Base-by-base conservation (phyloP, 164 flowering plant genomes). In the Taxillus chinensis region DNA sequence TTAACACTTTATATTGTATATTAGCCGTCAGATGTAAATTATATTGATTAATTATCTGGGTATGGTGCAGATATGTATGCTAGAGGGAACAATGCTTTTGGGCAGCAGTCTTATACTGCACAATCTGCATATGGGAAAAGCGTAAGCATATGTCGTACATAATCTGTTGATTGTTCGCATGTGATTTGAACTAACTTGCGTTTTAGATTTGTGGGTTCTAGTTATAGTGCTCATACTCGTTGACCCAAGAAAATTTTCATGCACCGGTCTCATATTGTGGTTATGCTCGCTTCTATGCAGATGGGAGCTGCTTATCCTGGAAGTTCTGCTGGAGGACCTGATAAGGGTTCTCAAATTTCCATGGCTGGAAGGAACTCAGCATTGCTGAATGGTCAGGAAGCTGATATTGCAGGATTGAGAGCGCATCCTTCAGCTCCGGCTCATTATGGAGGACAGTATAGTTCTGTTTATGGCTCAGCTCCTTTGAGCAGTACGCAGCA, bases 381-480 rank as follows among this genome's bases (percentile, higher is more conserved):
- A 40, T 72, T 86, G 69, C 57, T 80, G 17, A 77, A 83, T 64
- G 73, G 69, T 49, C 87, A 84, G 61, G 96, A 87, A 57, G 74
- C 81, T 7, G 95, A 90, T 38, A 64, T 75, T 65, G 74, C 81
- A 76, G 89, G 79, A 39, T 86, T 83, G 65, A 80, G 96, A 68
- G 64, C 69, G 60, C 85, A 80, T 71, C 52, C 82, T 60, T 73
- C 89, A 6, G 65, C 81, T 60, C 62, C 83, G 5, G 63, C 79
- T 63, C 87, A 79, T 62, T 90, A 83, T 74, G 97, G 87, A 52
- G 91, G 91, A 5, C 96, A 86, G 57, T 90, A 93, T 73, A 72
- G 79, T 57, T 74, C 86, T 53, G 69, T 85, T 3, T 92, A 92
- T 78, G 84, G 89, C 38, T 78, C 88, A 37, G 60, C 87, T 71